These are phyloP conservation scores for Annulohypoxylon truncatum DNA, from an alignment of 2,329 filamentous ascomycete genomes.

Conservation along the genomic window DNA sequence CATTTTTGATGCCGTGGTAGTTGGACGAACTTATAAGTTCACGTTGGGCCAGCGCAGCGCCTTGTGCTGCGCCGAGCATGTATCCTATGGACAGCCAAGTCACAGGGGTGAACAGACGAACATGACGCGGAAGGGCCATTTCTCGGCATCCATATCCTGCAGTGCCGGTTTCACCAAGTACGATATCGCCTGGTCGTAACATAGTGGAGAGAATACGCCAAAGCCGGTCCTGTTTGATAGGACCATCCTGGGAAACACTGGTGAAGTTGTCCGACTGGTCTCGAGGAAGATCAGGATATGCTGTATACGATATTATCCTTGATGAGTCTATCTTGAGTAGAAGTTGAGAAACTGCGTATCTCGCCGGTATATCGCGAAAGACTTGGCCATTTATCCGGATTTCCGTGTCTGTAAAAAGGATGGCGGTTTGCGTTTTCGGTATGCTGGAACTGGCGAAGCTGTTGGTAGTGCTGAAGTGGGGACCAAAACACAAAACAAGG, in stretches of 20 bases:
- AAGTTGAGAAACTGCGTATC: background rate
- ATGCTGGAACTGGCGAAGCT: background rate
- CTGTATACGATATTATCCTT: background rate
- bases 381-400: background rate
- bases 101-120: background rate
- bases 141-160: background rate
- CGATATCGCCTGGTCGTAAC: background rate
- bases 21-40: background rate
- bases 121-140: background rate
- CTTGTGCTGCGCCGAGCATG: background rate
- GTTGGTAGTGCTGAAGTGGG: constrained; percentile 7
- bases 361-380: background rate
- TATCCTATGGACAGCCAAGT: constrained; percentile 3
- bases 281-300: constrained; percentile 1
- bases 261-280: background rate
- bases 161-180: constrained; percentile 1
- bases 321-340: background rate
- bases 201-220: background rate
- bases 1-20: background rate
- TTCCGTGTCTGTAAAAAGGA: background rate
- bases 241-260: background rate
- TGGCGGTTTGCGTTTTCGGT: background rate
- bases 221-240: background rate
- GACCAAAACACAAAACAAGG: background rate
- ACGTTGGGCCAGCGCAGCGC: background rate